These are phyloP conservation scores for Quercus tomentella DNA, from an alignment of 331 rosid genomes.

Conservation along the genomic window DNA sequence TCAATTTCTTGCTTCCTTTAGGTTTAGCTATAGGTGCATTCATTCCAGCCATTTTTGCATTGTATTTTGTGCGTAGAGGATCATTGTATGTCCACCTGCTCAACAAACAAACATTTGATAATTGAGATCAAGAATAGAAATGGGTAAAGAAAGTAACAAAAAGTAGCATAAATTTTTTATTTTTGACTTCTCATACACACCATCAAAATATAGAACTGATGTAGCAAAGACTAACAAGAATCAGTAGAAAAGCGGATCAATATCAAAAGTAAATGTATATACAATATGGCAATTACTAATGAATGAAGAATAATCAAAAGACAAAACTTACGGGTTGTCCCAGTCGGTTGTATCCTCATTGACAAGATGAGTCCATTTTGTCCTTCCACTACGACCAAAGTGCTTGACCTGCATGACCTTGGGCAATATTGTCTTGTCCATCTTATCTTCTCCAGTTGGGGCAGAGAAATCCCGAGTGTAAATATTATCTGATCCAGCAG, in stretches of 20 bases:
- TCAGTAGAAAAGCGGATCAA: not conserved
- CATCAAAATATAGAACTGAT: not conserved
- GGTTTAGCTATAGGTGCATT: slow-evolving; percentile 68
- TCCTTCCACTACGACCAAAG: slow-evolving; percentile 98
- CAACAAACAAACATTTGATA: slow-evolving; percentile 6
- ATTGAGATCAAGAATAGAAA: not conserved
- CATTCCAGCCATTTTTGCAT: slow-evolving; percentile 93
- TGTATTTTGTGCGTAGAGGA: slow-evolving; percentile 94
- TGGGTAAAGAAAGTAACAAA: not conserved
- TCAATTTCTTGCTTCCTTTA: slow-evolving; percentile 91
- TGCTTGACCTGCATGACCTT: slow-evolving; percentile 99
- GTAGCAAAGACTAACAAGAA: not conserved
- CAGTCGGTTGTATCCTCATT: slow-evolving; percentile 96
- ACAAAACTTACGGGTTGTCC: slow-evolving; percentile 84
- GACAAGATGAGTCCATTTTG: slow-evolving; percentile 98
- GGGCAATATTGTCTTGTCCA: slow-evolving; percentile 93
- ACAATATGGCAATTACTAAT: not conserved
- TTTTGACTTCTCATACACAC: not conserved
- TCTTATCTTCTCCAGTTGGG: slow-evolving; percentile 94
- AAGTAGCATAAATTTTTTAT: no score
- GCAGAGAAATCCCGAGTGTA: slow-evolving; percentile 83
- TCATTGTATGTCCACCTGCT: slow-evolving; percentile 98
- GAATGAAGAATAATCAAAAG: not conserved
- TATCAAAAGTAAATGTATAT: slow-evolving; percentile 2
- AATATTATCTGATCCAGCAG: slow-evolving; percentile 51